Conservation (phyloP, 805 yeast genomes). For the Kodamaea fukazawae region DNA sequence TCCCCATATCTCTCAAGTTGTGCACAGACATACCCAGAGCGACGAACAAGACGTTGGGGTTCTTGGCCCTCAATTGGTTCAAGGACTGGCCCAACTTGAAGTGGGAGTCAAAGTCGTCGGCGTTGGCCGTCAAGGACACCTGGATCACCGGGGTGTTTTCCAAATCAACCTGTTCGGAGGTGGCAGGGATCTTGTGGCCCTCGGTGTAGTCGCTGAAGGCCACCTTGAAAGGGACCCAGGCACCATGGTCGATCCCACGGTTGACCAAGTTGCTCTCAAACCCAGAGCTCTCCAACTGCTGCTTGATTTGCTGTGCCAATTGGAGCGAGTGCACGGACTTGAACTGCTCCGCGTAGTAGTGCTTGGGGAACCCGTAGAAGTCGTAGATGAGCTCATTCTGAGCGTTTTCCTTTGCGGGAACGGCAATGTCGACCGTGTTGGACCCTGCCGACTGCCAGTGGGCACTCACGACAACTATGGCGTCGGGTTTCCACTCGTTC, state of each 20-base stretch:
- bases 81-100: constrained; percentile 57
- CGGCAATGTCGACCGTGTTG: constrained; percentile 47
- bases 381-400: constrained; percentile 64
- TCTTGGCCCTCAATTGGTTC: constrained; percentile 42
- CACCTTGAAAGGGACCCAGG: constrained; percentile 75
- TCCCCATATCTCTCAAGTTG: constrained; percentile 56
- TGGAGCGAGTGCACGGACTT: constrained; percentile 45
- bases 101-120: constrained; percentile 39
- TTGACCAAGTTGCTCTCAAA: constrained; percentile 42
- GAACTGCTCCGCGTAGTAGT: constrained; percentile 63
- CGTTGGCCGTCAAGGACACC: constrained; percentile 45
- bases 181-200: constrained; percentile 19
- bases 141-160: constrained; percentile 48
- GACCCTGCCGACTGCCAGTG: constrained; percentile 63
- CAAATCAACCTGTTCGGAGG: constrained; percentile 33
- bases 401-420: constrained; percentile 28
- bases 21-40: constrained; percentile 82
- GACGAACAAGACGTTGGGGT: constrained; percentile 44
- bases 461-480: constrained; percentile 65
- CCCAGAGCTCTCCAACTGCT: constrained; percentile 41
- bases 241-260: constrained; percentile 83
- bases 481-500: constrained; percentile 56
- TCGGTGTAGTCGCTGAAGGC: constrained; percentile 49
- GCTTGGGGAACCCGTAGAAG: constrained; percentile 67
- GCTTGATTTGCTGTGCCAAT: constrained; percentile 45